A percentile compares a stretch with the other conserved stretches of the same genome.
Evolutionary conservation across 768 basidiomycete species (phyloP).

Genomic region (Lactarius akahatsu): DNA sequence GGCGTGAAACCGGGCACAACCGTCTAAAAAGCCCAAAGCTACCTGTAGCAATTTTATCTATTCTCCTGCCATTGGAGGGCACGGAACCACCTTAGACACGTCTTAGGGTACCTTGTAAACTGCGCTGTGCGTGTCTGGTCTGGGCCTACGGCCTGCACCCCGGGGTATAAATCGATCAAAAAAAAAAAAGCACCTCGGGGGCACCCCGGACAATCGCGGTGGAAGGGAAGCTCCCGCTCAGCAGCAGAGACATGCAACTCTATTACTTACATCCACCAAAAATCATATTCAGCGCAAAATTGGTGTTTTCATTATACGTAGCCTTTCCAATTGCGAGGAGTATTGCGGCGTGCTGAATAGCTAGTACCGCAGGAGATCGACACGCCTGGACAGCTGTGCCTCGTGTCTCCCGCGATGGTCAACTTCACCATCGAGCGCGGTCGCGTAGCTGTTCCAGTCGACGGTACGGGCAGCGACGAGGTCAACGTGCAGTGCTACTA

Average conservation of each 20-base stretch:
- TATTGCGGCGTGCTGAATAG: neutral
- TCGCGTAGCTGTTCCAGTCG: constrained; percentile 53
- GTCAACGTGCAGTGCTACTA: constrained; percentile 66
- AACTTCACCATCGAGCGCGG: constrained; percentile 54
- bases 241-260: constrained; percentile 37
- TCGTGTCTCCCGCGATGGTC: constrained; percentile 58
- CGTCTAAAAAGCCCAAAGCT: no score
- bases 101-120: no score
- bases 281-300: constrained; percentile 43
- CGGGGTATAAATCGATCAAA: no score
- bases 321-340: neutral
- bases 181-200: neutral
- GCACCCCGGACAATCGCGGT: constrained; percentile 33
- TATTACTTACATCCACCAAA: neutral
- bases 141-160: no score
- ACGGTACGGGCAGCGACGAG: constrained; percentile 81
- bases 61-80: no score
- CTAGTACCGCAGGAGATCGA: constrained; percentile 61
- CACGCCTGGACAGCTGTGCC: constrained; percentile 79
- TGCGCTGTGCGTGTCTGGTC: no score
- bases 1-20: no score
- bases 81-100: no score
- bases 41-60: no score
- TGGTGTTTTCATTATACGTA: constrained; percentile 43
- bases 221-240: constrained; percentile 39